A percentile compares a stretch with the other conserved stretches of the same genome.
phyloP scores from a whole-genome alignment of 2,329 filamentous ascomycete species.

The Aspergillus sp. region DNA sequence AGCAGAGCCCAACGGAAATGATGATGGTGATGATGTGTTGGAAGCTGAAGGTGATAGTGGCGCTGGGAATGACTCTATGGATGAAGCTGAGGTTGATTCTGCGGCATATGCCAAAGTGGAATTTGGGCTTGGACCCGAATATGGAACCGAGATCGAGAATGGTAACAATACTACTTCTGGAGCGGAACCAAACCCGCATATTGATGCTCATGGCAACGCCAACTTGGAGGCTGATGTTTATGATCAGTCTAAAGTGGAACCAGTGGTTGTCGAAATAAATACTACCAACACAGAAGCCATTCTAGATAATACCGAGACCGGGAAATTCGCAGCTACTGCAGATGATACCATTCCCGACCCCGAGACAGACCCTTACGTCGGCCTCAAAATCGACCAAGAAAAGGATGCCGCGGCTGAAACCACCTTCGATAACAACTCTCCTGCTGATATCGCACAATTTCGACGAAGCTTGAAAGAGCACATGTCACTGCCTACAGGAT shows the following conservation, averaged over 20 bases:
- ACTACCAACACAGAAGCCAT: neutral
- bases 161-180: neutral
- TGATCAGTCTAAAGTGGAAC: neutral
- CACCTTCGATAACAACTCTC: neutral
- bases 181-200: neutral
- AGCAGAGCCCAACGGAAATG: neutral
- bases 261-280: neutral
- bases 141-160: neutral
- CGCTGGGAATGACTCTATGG: neutral
- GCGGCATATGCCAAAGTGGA: neutral
- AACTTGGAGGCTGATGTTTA: neutral
- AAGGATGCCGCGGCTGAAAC: neutral
- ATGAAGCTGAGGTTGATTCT: neutral
- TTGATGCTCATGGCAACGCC: neutral
- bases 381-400: neutral
- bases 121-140: neutral
- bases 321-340: neutral
- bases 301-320: neutral
- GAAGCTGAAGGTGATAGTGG: constrained; percentile 3
- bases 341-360: neutral
- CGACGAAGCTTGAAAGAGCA: neutral
- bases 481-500: neutral
- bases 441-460: neutral
- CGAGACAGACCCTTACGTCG: neutral
- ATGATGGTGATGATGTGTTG: neutral